phyloP scores from a whole-genome alignment of 2,329 filamentous ascomycete genomes.

The Xylariomycetidae sp. region DNA sequence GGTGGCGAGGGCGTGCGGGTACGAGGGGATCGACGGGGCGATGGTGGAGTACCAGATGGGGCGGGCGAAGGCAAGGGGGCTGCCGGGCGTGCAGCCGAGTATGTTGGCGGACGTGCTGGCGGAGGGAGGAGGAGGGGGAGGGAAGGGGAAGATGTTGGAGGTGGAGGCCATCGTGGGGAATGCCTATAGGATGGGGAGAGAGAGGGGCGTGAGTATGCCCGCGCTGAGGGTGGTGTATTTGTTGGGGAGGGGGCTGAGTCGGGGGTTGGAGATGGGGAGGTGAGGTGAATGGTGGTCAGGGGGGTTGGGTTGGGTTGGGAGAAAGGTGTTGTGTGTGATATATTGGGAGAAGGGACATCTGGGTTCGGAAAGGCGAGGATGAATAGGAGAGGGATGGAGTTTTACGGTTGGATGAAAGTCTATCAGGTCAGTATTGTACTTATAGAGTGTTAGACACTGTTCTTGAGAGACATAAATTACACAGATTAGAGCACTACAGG shows the following conservation, averaged over 20 bases:
- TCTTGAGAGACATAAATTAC: too few relatives aligned
- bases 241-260: constrained; percentile 31
- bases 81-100: constrained; percentile 25
- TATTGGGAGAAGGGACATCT: too few relatives aligned
- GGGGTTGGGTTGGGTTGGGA: too few relatives aligned
- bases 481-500: too few relatives aligned
- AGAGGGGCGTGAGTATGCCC: constrained; percentile 22
- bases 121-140: too few relatives aligned
- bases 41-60: constrained; percentile 25
- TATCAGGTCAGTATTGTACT: too few relatives aligned
- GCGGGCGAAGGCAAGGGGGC: constrained; percentile 10
- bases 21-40: constrained; percentile 22
- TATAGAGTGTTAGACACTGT: too few relatives aligned
- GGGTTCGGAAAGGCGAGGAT: too few relatives aligned
- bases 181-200: constrained; percentile 21
- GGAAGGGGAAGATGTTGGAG: constrained; percentile 23
- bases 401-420: too few relatives aligned
- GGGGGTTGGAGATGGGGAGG: constrained; percentile 15
- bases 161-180: constrained; percentile 31
- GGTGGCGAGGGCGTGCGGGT: constrained; percentile 28
- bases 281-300: too few relatives aligned
- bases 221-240: constrained; percentile 34
- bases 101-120: constrained; percentile 28
- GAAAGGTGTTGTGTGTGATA: too few relatives aligned
- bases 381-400: too few relatives aligned